Percentiles rank a stretch among this genome's conserved stretches.
Conservation (phyloP, 257 asterid species). For the Linaria vulgaris region DNA sequence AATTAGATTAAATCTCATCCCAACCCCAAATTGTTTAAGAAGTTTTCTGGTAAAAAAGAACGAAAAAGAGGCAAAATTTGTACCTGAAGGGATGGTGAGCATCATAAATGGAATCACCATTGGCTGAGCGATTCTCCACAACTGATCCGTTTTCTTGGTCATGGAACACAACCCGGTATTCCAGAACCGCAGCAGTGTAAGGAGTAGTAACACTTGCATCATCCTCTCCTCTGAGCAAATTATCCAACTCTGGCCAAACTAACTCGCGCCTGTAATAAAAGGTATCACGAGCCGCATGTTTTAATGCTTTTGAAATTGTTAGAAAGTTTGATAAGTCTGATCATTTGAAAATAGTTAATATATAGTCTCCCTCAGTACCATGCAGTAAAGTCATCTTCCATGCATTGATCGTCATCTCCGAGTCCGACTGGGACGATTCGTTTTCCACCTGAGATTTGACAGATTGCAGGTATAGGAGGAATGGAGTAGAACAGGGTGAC, state of each 20-base stretch:
- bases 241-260: slow-evolving; percentile 92
- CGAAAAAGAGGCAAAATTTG: background rate
- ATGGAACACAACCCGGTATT: slow-evolving; percentile 80
- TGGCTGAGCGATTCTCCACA: slow-evolving; percentile 45
- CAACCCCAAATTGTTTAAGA: background rate
- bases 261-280: slow-evolving; percentile 67
- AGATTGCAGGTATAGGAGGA: slow-evolving; percentile 29
- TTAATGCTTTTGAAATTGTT: background rate
- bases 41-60: background rate
- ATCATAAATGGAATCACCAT: slow-evolving; percentile 71
- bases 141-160: slow-evolving; percentile 46
- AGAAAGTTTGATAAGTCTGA: slow-evolving; percentile 3
- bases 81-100: slow-evolving; percentile 98
- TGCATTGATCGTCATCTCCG: slow-evolving; percentile 97
- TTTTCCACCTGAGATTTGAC: slow-evolving; percentile 60
- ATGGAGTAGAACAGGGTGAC: background rate
- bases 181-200: slow-evolving; percentile 85
- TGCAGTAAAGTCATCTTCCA: slow-evolving; percentile 91
- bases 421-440: slow-evolving; percentile 79
- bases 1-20: background rate
- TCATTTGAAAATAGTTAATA: background rate
- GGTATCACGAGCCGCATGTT: slow-evolving; percentile 6
- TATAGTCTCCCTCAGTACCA: slow-evolving; percentile 47
- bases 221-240: slow-evolving; percentile 54
- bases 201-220: slow-evolving; percentile 70